Base-by-base conservation (phyloP, 768 basidiomycete species). In the Omphalotus guepiniiformis region DNA sequence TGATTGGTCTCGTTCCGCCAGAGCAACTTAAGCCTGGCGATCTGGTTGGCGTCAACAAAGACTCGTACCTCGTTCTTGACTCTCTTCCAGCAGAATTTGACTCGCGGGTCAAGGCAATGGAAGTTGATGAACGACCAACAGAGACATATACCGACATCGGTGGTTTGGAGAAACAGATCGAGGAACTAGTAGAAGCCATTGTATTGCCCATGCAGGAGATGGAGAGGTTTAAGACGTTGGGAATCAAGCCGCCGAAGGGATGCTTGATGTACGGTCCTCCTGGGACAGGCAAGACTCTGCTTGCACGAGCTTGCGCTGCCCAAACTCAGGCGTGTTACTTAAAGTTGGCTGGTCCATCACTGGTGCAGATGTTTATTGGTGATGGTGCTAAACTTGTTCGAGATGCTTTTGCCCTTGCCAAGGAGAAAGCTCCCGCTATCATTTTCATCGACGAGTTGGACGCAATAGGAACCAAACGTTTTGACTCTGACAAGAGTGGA, bases 341-440 rank as follows among this genome's bases (percentile, higher is more conserved):
- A 54, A 98, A 99, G 67, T 81, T 99, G 22, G 96, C 96, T 28
- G 96, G 93, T 16, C 95, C 96, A 21, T 94, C 94, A 42, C 79
- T 99, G 43, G 96, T 99, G 11, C 96, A 99, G 68, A 99, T 98
- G 96, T 99, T 95, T 67, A 99, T 99, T 56, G 96, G 96, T 67
- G 96, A 98, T 65, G 96, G 96, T 60, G 96, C 96, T 46, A 98
- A 97, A 66, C 82, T 99, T 42, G 96, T 99, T 18, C 90, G 96
- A 38, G 96, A 99, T 59, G 95, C 95, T 3, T 98, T 99, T 63
- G 93, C 94, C 38, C 77, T 99, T 38, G 96, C 96, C 15, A 98
- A 97, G 68, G 90, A 96, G 75, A 97, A 98, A 60, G 90, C 93
- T 1, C 94, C 94, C 5, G 88, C 93, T n/a, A 97, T 97, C 65